Conservation (phyloP, 2,329 filamentous ascomycete species). For the Colletotrichum zoysiae region DNA sequence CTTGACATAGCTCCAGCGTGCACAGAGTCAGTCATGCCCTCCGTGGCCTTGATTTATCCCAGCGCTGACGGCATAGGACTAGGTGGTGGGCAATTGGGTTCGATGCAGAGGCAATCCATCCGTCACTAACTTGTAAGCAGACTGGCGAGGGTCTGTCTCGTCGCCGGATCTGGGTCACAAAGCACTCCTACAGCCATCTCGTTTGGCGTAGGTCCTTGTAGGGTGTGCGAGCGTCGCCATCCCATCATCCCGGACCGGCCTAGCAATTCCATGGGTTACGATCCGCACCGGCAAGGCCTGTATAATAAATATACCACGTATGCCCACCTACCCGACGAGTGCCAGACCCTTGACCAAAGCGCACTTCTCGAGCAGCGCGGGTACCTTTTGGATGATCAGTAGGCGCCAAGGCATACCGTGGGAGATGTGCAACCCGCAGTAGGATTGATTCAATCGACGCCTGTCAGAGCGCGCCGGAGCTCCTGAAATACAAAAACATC, state of each 20-base stretch:
- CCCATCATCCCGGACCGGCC: slow-evolving; percentile 6
- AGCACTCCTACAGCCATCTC: background rate
- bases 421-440: slow-evolving; percentile 27
- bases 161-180: slow-evolving; percentile 11
- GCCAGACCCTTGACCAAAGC: slow-evolving; percentile 14
- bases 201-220: background rate
- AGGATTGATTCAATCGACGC: slow-evolving; percentile 25
- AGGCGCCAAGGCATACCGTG: slow-evolving; percentile 20
- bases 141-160: slow-evolving; percentile 3
- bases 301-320: no score
- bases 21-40: slow-evolving; percentile 37
- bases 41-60: slow-evolving; percentile 33
- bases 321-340: background rate
- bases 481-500: slow-evolving; percentile 21
- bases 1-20: slow-evolving; percentile 34
- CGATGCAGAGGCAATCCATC: slow-evolving; percentile 15
- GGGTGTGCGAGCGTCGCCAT: slow-evolving; percentile 28
- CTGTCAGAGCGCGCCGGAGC: slow-evolving; percentile 39
- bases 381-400: slow-evolving; percentile 29
- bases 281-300: background rate
- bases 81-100: slow-evolving; percentile 21
- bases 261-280: background rate
- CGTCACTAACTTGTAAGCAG: slow-evolving; percentile 20
- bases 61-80: slow-evolving; percentile 35
- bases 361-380: slow-evolving; percentile 20